Evolutionary conservation across 139 green algal species (phyloP).

Genomic region (Closterium sp.): DNA sequence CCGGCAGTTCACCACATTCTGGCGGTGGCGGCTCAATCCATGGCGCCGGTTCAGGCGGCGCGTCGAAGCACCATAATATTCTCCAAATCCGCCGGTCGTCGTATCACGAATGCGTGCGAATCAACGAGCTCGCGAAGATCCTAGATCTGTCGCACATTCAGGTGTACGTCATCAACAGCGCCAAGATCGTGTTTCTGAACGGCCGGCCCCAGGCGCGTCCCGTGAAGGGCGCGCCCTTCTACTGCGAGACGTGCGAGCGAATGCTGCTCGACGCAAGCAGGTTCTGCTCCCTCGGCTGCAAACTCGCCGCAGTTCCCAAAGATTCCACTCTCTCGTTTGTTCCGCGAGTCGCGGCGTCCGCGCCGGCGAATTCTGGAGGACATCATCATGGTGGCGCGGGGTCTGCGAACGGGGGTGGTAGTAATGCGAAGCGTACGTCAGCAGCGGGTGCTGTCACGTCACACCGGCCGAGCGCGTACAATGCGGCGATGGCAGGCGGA

Average conservation of each 20-base stretch:
- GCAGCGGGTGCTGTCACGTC: neutral
- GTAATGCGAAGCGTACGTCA: neutral
- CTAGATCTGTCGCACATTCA: conserved; percentile 69
- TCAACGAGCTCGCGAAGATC: conserved; percentile 60
- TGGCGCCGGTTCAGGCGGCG: too few relatives aligned
- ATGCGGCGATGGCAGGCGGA: neutral
- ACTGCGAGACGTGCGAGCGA: conserved; percentile 21
- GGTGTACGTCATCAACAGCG: conserved; percentile 83
- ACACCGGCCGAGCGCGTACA: neutral
- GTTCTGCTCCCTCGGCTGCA: conserved; percentile 44
- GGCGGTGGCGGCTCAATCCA: neutral
- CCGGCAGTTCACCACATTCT: neutral
- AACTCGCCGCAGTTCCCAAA: conserved; percentile 10
- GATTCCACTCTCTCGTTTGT: neutral
- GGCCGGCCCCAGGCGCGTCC: conserved; percentile 63
- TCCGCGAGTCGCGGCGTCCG: neutral
- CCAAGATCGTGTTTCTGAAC: conserved; percentile 76
- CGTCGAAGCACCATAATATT: neutral
- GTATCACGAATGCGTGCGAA: conserved; percentile 82
- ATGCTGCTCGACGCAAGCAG: conserved; percentile 27
- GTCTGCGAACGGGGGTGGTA: neutral
- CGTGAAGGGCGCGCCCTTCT: conserved; percentile 18
- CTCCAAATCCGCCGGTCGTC: conserved; percentile 47
- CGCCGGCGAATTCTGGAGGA: neutral
- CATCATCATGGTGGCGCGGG: neutral